These are phyloP conservation scores for Ustilago loliicola DNA, from an alignment of 1,284 basidiomycete genomes.

Conservation along the genomic window DNA sequence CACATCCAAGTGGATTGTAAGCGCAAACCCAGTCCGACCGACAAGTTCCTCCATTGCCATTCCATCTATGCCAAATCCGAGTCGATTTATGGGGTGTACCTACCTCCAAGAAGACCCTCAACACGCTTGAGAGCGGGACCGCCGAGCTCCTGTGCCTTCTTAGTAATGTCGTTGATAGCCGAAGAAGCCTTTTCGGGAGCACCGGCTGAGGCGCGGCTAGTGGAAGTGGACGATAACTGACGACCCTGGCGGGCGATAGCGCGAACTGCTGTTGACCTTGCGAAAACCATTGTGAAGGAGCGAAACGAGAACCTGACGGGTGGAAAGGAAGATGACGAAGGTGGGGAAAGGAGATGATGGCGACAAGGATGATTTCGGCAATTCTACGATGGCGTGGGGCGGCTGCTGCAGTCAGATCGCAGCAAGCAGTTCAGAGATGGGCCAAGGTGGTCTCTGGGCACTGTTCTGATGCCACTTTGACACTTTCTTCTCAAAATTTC, in stretches of 20 bases:
- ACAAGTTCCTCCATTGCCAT: neutral
- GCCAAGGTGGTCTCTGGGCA: neutral
- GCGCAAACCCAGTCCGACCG: neutral
- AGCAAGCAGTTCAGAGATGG: neutral
- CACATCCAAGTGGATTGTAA: no score
- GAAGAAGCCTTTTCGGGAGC: conserved; percentile 40
- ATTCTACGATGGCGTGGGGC: conserved; percentile 7
- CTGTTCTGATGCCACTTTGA: conserved; percentile 8
- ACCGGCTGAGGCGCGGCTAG: conserved; percentile 17
- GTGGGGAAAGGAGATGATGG: neutral
- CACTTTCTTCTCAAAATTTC: conserved; percentile 37
- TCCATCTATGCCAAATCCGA: neutral
- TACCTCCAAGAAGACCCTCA: conserved; percentile 61
- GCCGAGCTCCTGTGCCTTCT: conserved; percentile 61
- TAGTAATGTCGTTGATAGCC: conserved; percentile 44
- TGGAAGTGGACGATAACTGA: conserved; percentile 23
- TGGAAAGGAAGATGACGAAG: neutral
- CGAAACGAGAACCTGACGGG: neutral
- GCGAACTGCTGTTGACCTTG: conserved; percentile 41
- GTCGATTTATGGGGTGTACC: conserved; percentile 11
- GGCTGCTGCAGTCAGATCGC: neutral
- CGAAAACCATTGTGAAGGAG: conserved; percentile 25
- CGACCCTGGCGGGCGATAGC: conserved; percentile 35
- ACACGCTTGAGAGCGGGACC: conserved; percentile 59
- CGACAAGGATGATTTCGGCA: conserved; percentile 1